These are phyloP conservation scores for Epithemia pelagica DNA, from an alignment of 108 stramenopile species.

Conservation along the genomic window DNA sequence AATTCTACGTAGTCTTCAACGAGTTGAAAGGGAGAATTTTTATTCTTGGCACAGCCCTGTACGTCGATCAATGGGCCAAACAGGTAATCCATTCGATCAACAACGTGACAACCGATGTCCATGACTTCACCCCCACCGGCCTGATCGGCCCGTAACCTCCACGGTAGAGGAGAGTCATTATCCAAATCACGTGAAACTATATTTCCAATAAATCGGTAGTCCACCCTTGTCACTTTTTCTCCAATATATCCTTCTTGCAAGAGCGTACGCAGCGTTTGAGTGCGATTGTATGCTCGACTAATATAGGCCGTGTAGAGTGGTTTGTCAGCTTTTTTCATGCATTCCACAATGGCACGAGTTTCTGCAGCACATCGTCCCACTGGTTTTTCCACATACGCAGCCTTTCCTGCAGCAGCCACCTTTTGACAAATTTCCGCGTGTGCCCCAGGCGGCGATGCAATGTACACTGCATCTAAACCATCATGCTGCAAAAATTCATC, in stretches of 20 bases:
- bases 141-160: conserved; percentile 38
- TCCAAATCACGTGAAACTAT: conserved; percentile 26
- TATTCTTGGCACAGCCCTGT: conserved; percentile 21
- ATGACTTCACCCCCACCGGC: conserved; percentile 54
- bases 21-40: conserved; percentile 13
- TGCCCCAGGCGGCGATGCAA: conserved; percentile 43
- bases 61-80: conserved; percentile 47
- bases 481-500: conserved; percentile 34
- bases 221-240: conserved; percentile 26
- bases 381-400: conserved; percentile 56
- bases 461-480: conserved; percentile 44
- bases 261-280: conserved; percentile 20
- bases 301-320: conserved; percentile 47
- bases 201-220: conserved; percentile 19
- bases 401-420: conserved; percentile 28
- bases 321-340: conserved; percentile 1
- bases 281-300: conserved; percentile 51
- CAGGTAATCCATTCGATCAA: conserved; percentile 55
- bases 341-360: conserved; percentile 19
- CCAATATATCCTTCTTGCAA: conserved; percentile 29
- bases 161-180: conserved; percentile 21
- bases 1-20: conserved; percentile 52
- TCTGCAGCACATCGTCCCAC: conserved; percentile 52
- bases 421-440: conserved; percentile 35
- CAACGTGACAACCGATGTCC: conserved; percentile 62